Evolutionary conservation across 805 yeast species (phyloP), one percentile per base, ranked within the genome.

Genomic region (Groenewaldozyma salmanticensis): DNA sequence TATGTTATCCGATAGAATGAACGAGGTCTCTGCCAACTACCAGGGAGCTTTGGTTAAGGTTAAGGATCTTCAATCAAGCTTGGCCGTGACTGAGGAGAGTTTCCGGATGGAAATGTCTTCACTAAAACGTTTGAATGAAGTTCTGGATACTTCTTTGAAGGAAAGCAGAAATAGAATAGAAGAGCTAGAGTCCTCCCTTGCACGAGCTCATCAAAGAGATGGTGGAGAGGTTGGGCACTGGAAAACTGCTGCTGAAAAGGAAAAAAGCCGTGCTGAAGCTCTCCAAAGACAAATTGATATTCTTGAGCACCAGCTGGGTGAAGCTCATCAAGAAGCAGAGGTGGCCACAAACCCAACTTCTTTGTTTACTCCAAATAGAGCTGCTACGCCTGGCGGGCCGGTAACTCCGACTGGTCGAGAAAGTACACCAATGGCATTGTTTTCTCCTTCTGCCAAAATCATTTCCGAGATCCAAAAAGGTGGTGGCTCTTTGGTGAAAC

Each of bases 371-470:
- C 66, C 46, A 11, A 43, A 35, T 20, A 11, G 31, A 9, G 13
- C 19, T 9, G 44, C 37, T 9, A 37, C 49, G 19, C 38, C 42
- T 16, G 51, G 51, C 15, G 21, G 39, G 7, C 42, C 42, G 13
- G n/a, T 29, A 7, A 44, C 51, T 4, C 43, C 46, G 4, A 46
- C 31, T 15, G 50, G 50, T 9, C 18, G 18, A 21, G 22, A 20
- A 9, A 16, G 21, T 27, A 6, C 24, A 5, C 15, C 32, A 4
- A 39, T 66, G 20, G 49, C 46, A 2, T 44, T 49, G 16, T 58
- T 79, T 38, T 68, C 81, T 0, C 74, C 78, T 4, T 69, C 81
- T 5, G 81, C 85, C 1, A 71, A 74, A 37, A 70, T 72, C 29
- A 68, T 77, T 18, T 65, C 77, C 6, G 64, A 66, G 33, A 58